Conservation (phyloP, 805 yeast species). For the Candida nonsorbophila region DNA sequence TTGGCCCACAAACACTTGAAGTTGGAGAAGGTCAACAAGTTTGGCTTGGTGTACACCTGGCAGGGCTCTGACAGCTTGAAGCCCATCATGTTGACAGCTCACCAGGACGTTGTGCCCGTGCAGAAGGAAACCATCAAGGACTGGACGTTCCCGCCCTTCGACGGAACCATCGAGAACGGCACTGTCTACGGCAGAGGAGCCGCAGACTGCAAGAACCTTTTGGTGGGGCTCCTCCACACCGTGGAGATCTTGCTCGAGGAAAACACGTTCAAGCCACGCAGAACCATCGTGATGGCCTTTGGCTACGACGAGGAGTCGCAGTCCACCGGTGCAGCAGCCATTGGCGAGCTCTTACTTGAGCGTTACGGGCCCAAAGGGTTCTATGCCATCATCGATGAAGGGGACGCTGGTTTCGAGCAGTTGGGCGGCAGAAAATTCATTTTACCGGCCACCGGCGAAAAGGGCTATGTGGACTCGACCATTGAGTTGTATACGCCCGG, state of each 20-base stretch:
- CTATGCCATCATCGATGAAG: conserved; percentile 42
- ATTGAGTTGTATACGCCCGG: conserved; percentile 41
- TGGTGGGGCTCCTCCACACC: conserved; percentile 36
- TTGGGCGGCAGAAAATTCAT: conserved; percentile 32
- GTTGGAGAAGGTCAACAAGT: conserved; percentile 26
- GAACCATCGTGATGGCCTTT: conserved; percentile 40
- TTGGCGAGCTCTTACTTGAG: conserved; percentile 24
- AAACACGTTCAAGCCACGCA: conserved; percentile 29
- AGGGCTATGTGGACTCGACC: conserved; percentile 38
- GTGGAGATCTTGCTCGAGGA: conserved; percentile 24
- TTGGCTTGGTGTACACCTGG: conserved; percentile 32
- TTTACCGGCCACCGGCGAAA: conserved; percentile 44
- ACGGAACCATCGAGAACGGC: conserved; percentile 26
- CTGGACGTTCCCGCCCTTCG: conserved; percentile 34
- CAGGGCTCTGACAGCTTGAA: conserved; percentile 24
- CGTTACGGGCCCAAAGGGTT: conserved; percentile 38
- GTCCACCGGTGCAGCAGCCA: conserved; percentile 33
- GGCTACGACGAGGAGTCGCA: conserved; percentile 47
- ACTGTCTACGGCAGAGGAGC: conserved; percentile 29
- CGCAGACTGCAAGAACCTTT: conserved; percentile 35
- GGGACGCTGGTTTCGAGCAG: conserved; percentile 12
- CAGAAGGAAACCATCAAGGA: conserved; percentile 28
- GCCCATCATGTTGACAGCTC: conserved; percentile 33
- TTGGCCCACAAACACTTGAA: conserved; percentile 24
- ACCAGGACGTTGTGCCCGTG: conserved; percentile 37